Evolutionary conservation across 2,329 filamentous ascomycete genomes (phyloP).

Genomic region (Penicillium sp.): DNA sequence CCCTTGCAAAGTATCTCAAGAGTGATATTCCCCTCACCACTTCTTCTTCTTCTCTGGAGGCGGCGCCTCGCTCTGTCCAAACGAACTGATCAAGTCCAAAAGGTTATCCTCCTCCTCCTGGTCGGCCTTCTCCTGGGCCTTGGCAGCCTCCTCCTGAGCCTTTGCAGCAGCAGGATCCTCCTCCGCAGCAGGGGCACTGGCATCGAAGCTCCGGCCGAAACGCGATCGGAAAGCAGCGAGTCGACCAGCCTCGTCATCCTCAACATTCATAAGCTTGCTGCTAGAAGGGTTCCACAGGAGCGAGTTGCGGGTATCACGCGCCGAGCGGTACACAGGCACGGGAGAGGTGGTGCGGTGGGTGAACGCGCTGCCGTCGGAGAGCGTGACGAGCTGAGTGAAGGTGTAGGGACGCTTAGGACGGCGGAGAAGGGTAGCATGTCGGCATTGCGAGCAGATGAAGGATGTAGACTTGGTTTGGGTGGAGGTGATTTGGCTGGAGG

Average conservation of each 20-base stretch:
- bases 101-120: slow-evolving; percentile 55
- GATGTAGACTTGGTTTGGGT: slow-evolving; percentile 35
- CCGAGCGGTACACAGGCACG: slow-evolving; percentile 58
- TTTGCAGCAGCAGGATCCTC: slow-evolving; percentile 23
- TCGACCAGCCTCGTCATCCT: slow-evolving; percentile 91
- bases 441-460: slow-evolving; percentile 60
- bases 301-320: slow-evolving; percentile 87
- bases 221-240: slow-evolving; percentile 80
- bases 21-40: slow-evolving; percentile 5
- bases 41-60: slow-evolving; percentile 38
- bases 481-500: slow-evolving; percentile 33
- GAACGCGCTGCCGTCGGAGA: slow-evolving; percentile 85
- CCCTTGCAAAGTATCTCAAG: background rate
- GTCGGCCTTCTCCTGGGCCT: slow-evolving; percentile 48
- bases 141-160: slow-evolving; percentile 44
- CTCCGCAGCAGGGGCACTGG: slow-evolving; percentile 38
- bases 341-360: slow-evolving; percentile 53
- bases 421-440: slow-evolving; percentile 79
- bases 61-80: slow-evolving; percentile 44
- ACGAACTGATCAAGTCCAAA: slow-evolving; percentile 58
- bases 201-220: slow-evolving; percentile 84
- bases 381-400: slow-evolving; percentile 94
- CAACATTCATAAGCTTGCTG: slow-evolving; percentile 78
- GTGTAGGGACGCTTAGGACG: slow-evolving; percentile 92
- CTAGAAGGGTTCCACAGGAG: slow-evolving; percentile 87